A percentile compares a stretch with the other conserved stretches of the same genome.
Conservation (phyloP, 345 rosid species). For the Eucalyptus globulus region DNA sequence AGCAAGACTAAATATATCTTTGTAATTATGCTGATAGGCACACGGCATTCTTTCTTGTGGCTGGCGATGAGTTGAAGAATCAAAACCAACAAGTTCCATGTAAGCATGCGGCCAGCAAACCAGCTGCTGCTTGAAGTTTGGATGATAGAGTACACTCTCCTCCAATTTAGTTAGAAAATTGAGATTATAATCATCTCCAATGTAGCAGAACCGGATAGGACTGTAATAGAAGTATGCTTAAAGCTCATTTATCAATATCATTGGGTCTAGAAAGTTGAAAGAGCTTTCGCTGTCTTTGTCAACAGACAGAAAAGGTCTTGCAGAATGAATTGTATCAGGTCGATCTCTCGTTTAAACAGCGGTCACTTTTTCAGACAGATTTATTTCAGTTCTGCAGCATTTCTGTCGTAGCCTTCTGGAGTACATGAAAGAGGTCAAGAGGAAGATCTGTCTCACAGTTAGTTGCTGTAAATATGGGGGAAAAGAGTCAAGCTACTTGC, state of each 20-base stretch:
- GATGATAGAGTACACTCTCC: neutral
- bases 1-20: neutral
- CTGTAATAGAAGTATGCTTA: neutral
- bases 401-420: neutral
- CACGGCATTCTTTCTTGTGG: conserved; percentile 89
- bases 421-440: neutral
- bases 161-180: neutral
- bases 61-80: conserved; percentile 79
- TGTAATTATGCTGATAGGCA: conserved; percentile 34
- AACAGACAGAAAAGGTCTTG: neutral
- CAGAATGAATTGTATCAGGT: neutral
- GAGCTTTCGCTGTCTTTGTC: neutral
- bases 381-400: neutral
- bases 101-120: conserved; percentile 19
- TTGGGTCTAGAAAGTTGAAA: neutral
- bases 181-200: neutral
- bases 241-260: neutral
- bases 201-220: neutral
- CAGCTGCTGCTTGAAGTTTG: neutral
- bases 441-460: neutral
- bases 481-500: neutral
- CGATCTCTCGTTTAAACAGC: neutral
- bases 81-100: conserved; percentile 33
- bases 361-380: neutral
- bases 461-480: neutral